Evolutionary conservation across 345 rosid genomes (phyloP), one percentile per base, ranked within the genome.

Genomic region (Brassica carinata): DNA sequence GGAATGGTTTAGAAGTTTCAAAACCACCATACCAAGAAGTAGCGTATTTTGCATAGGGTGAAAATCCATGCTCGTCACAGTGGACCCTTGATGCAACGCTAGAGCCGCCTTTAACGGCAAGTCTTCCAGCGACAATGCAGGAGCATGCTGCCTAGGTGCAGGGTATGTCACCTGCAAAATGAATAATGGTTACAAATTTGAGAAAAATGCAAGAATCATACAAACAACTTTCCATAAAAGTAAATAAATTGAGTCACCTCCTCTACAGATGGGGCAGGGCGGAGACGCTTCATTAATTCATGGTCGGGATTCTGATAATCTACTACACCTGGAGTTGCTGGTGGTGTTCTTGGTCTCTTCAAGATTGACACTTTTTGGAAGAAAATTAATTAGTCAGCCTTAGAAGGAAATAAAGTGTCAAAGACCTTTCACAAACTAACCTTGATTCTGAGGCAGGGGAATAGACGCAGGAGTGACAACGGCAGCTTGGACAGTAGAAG

Each of bases 401-500:
- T 38, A 76, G 51, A 29, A 38, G 43, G 29, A 33, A 31, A 26
- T 8, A 34, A 31, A 31, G 3, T 31, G 34, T 31, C 15, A 1
- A 51, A 74, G 26, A 68, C 15, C 15, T n/a, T 8, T 55, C 76
- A 62, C 62, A 48, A 66, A 69, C 86, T 66, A 73, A 94, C 97
- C 94, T 91, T 91, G 96, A 86, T 85, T 90, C 77, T 86, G 97
- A 8, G 94, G 84, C 77, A 84, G 85, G 31, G 96, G 96, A 43
- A 90, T 87, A n/a, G 91, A 85, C 1, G 91, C 90, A 75, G 97
- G 90, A 72, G 90, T 88, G 73, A 90, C 91, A 83, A 91, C 92
- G 78, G 97, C 90, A 36, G 97, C 92, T 89, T 92, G 98, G 68
- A 90, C 90, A 81, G 93, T 88, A 91, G 93, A 90, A 93, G 97